Conservation (phyloP, 805 yeast species). For the Suhomyces emberorum region DNA sequence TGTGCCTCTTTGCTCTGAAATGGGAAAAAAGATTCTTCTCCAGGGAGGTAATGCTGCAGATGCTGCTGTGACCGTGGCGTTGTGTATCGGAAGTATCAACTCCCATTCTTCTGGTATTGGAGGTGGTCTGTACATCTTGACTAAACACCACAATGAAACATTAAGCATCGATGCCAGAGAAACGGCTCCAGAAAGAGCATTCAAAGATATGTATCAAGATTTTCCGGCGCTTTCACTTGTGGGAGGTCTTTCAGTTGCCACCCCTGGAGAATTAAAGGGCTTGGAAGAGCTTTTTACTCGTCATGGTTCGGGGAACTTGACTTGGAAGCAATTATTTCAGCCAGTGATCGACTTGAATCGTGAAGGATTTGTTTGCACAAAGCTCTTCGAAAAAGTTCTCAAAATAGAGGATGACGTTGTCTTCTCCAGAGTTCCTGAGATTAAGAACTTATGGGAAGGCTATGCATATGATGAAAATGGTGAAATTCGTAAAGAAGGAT, state of each 20-base stretch:
- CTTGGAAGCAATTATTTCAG: conserved; percentile 69
- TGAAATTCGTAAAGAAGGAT: conserved; percentile 49
- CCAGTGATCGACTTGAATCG: conserved; percentile 71
- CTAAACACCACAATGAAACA: conserved; percentile 32
- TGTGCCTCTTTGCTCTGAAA: conserved; percentile 55
- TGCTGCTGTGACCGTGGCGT: conserved; percentile 83
- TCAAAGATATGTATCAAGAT: conserved; percentile 60
- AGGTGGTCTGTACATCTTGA: conserved; percentile 78
- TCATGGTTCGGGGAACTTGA: conserved; percentile 68
- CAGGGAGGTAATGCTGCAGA: conserved; percentile 85
- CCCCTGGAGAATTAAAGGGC: conserved; percentile 91
- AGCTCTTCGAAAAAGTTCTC: conserved; percentile 33
- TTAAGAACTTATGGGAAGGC: conserved; percentile 52
- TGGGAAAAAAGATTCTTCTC: conserved; percentile 56
- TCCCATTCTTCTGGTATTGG: conserved; percentile 88
- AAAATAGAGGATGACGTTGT: conserved; percentile 24
- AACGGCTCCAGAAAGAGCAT: conserved; percentile 67
- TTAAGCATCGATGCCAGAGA: conserved; percentile 83
- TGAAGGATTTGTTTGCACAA: conserved; percentile 52
- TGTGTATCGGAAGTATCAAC: conserved; percentile 83
- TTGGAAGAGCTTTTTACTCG: conserved; percentile 54
- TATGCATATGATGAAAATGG: conserved; percentile 38
- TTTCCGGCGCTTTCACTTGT: conserved; percentile 51
- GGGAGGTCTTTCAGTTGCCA: conserved; percentile 86
- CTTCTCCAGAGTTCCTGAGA: conserved; percentile 23